A percentile compares a stretch with the other conserved stretches of the same genome.
Evolutionary conservation across 805 yeast species (phyloP).

Genomic region (Maudiozyma barnettii): DNA sequence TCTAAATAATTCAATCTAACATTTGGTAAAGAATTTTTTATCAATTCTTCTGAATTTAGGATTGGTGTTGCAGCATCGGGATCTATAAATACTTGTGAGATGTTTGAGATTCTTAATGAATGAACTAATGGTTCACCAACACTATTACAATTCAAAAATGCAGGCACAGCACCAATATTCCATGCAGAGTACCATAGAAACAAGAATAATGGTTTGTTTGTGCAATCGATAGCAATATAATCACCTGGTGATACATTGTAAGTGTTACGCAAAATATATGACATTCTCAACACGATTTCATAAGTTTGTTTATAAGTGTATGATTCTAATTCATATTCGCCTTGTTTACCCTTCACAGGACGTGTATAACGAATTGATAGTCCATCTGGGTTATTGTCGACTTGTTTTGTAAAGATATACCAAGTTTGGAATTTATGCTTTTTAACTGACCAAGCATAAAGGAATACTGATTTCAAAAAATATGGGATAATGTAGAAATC

Average conservation of each 20-base stretch:
- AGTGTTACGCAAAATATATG: constrained; percentile 52
- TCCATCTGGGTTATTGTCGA: constrained; percentile 37
- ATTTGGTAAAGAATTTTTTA: constrained; percentile 30
- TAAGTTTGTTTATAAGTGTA: constrained; percentile 64
- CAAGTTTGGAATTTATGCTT: constrained; percentile 44
- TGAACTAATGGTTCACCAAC: constrained; percentile 68
- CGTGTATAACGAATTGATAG: constrained; percentile 52
- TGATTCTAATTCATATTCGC: constrained; percentile 48
- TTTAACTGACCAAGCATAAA: constrained; percentile 28
- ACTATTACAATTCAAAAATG: constrained; percentile 75
- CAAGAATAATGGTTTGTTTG: constrained; percentile 75
- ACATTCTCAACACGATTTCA: constrained; percentile 53
- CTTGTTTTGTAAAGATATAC: constrained; percentile 59
- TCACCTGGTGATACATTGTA: constrained; percentile 59
- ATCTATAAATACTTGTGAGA: constrained; percentile 62
- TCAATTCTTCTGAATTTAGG: constrained; percentile 37
- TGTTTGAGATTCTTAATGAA: constrained; percentile 61
- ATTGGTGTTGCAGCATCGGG: constrained; percentile 53
- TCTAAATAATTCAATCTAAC: constrained; percentile 41
- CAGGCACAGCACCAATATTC: constrained; percentile 86
- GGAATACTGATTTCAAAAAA: constrained; percentile 33
- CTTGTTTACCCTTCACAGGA: constrained; percentile 37
- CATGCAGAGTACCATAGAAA: constrained; percentile 78
- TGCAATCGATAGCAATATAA: constrained; percentile 63
- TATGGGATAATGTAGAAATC: constrained; percentile 45